Percentiles rank a stretch among this genome's conserved stretches.
Evolutionary conservation across 2,329 filamentous ascomycete species (phyloP).

Genomic region (Xylariaceae sp.): DNA sequence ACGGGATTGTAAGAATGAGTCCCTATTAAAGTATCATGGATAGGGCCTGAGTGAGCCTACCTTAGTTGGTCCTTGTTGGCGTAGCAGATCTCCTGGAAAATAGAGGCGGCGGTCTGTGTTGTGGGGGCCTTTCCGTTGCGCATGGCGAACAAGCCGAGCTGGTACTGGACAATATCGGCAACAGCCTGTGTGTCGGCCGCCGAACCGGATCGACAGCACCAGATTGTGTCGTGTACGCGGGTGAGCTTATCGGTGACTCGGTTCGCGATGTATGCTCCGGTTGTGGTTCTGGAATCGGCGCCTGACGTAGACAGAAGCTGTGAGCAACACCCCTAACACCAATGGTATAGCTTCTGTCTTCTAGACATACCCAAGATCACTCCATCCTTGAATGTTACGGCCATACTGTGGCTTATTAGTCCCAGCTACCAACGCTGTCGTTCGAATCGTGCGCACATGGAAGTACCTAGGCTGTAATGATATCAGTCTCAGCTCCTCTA

Average conservation of each 20-base stretch:
- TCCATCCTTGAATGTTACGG: conserved; percentile 96
- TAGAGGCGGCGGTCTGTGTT: conserved; percentile 87
- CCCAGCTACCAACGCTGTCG: not conserved
- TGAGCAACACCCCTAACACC: conserved; percentile 13
- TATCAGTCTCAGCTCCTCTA: conserved; percentile 29
- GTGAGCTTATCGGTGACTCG: conserved; percentile 99
- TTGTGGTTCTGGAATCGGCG: conserved; percentile 95
- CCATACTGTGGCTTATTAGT: conserved; percentile 63
- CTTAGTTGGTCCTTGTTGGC: conserved; percentile 91
- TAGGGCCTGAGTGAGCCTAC: conserved; percentile 43
- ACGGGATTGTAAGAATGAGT: conserved; percentile 5
- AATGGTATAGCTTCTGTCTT: not conserved
- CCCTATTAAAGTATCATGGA: not conserved
- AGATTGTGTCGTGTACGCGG: conserved; percentile 97
- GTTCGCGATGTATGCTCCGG: conserved; percentile 96
- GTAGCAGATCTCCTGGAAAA: conserved; percentile 98
- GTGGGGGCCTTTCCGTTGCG: conserved; percentile 84
- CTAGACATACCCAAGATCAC: conserved; percentile 72
- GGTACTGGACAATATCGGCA: conserved; percentile 95
- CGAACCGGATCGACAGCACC: conserved; percentile 97
- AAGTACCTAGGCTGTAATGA: conserved; percentile 75
- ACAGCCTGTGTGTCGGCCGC: conserved; percentile 97
- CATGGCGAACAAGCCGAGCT: conserved; percentile 88
- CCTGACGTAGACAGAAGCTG: conserved; percentile 41
- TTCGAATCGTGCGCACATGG: conserved; percentile 63